Conservation (phyloP, 208 protist species). For the Crithidia expoeki region DNA sequence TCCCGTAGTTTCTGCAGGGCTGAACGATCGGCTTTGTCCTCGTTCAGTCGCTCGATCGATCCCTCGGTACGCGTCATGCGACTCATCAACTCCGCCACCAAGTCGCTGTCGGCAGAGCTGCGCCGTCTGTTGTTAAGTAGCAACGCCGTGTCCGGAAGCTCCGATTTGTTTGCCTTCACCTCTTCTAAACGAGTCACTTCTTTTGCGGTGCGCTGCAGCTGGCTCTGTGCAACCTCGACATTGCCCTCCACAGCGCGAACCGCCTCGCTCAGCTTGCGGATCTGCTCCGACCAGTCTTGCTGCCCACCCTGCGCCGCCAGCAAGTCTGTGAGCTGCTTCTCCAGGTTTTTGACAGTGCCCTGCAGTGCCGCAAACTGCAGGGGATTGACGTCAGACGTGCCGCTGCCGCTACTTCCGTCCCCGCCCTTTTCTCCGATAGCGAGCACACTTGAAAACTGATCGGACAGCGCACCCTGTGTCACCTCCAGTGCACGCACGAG, state of each 20-base stretch:
- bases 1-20: slow-evolving; percentile 77
- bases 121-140: not conserved
- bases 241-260: slow-evolving; percentile 47
- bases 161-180: slow-evolving; percentile 52
- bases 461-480: slow-evolving; percentile 30
- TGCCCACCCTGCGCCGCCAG: slow-evolving; percentile 35
- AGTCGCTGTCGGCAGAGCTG: slow-evolving; percentile 24
- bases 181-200: slow-evolving; percentile 53
- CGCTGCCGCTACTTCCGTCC: slow-evolving; percentile 18
- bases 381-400: slow-evolving; percentile 41
- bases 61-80: slow-evolving; percentile 40
- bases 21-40: slow-evolving; percentile 71
- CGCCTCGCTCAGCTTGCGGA: slow-evolving; percentile 41
- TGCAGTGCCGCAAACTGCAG: slow-evolving; percentile 57
- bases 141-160: slow-evolving; percentile 21
- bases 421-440: slow-evolving; percentile 9
- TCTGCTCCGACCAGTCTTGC: slow-evolving; percentile 56
- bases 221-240: slow-evolving; percentile 27
- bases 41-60: slow-evolving; percentile 44
- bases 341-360: slow-evolving; percentile 52
- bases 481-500: slow-evolving; percentile 46
- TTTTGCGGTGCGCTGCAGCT: slow-evolving; percentile 25
- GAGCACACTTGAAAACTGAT: slow-evolving; percentile 33
- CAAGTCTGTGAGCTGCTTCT: slow-evolving; percentile 72
- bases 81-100: slow-evolving; percentile 38